phyloP scores from a whole-genome alignment of 345 rosid species.

The Boechera stricta region DNA sequence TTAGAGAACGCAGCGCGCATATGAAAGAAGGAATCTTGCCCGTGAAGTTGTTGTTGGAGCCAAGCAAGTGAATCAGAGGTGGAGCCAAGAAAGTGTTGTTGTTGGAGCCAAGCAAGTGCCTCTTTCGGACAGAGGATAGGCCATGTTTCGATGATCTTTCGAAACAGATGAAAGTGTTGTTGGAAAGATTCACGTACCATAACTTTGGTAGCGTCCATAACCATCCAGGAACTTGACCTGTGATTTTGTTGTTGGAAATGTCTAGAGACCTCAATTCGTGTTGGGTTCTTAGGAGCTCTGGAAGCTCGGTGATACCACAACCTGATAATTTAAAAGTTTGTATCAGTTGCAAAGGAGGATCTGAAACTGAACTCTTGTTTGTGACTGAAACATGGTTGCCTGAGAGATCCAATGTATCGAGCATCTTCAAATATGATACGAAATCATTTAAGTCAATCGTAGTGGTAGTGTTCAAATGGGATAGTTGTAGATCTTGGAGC shows the following conservation, averaged over 20 bases:
- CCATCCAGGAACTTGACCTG: slow-evolving; percentile 26
- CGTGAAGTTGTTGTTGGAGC: slow-evolving; percentile 5
- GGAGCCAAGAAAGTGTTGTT: background rate
- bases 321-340: background rate
- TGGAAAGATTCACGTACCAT: background rate
- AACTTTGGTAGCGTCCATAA: background rate
- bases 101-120: background rate
- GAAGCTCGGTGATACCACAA: slow-evolving; percentile 34
- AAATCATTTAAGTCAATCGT: background rate
- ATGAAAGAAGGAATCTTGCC: background rate
- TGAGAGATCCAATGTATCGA: background rate
- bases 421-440: background rate
- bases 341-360: background rate
- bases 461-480: background rate
- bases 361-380: background rate
- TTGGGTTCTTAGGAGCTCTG: slow-evolving; percentile 1
- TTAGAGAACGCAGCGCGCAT: background rate
- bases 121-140: background rate
- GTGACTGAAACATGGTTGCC: slow-evolving; percentile 1
- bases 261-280: accelerated
- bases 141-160: background rate
- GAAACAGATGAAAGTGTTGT: background rate
- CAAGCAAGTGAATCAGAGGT: too few species aligned
- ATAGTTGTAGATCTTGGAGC: background rate
- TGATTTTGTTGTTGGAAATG: slow-evolving; percentile 30